Evolutionary conservation across 495 filamentous ascomycete genomes (phyloP).

Genomic region (Annulohypoxylon nitens): DNA sequence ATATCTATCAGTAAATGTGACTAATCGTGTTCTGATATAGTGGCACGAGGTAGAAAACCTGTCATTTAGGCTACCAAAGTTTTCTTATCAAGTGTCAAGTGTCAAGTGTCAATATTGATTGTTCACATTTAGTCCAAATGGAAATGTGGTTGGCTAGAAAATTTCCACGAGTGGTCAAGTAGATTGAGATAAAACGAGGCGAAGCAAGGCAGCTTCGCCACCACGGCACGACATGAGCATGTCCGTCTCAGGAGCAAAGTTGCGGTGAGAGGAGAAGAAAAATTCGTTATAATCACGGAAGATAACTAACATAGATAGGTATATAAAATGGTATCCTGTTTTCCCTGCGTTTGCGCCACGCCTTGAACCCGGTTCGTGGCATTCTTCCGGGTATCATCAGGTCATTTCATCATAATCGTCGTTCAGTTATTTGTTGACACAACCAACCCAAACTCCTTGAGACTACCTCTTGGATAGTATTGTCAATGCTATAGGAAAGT

Average conservation of each 20-base stretch:
- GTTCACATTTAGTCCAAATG: background rate
- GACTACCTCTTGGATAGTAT: background rate
- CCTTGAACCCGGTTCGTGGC: constrained; percentile 10
- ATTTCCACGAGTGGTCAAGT: constrained; percentile 11
- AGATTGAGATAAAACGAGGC: constrained; percentile 10
- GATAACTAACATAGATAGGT: constrained; percentile 13
- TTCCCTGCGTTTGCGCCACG: constrained; percentile 33
- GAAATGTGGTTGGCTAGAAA: constrained; percentile 16
- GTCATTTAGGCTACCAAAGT: background rate
- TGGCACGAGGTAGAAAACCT: background rate
- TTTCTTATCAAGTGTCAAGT: background rate
- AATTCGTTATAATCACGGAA: constrained; percentile 17
- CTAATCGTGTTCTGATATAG: background rate
- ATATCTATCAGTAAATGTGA: background rate
- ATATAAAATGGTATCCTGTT: constrained; percentile 16
- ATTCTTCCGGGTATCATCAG: constrained; percentile 23
- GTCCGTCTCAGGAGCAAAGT: constrained; percentile 30
- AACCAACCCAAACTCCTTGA: constrained; percentile 3
- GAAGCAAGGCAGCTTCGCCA: constrained; percentile 42
- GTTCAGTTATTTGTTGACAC: constrained; percentile 42
- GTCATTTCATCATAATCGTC: constrained; percentile 23
- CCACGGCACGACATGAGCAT: constrained; percentile 9
- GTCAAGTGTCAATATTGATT: background rate
- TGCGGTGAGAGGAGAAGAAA: constrained; percentile 29
- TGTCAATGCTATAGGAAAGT: constrained; percentile 7